Evolutionary conservation across 768 basidiomycete species (phyloP).

Genomic region (Thelephora aurantiotincta): DNA sequence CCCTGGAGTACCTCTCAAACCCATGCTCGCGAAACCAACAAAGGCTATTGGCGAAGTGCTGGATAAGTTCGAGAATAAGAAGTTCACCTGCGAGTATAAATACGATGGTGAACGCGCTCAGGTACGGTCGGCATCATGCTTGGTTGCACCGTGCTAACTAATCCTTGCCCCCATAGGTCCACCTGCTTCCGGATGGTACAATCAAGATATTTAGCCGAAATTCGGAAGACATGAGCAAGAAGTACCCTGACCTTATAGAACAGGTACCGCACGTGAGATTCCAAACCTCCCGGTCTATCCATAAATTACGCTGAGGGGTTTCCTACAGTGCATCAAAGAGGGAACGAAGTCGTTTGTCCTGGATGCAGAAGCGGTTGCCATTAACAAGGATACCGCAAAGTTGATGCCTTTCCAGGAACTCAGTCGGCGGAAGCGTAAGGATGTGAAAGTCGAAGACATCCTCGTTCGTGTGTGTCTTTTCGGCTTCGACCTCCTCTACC

Average conservation of each 20-base stretch:
- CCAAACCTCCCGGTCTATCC: not conserved
- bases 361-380: constrained; percentile 94
- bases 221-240: constrained; percentile 98
- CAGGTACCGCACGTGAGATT: constrained; percentile 67
- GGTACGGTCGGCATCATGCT: constrained; percentile 21
- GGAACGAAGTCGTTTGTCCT: constrained; percentile 82
- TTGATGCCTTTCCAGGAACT: constrained; percentile 98
- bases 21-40: constrained; percentile 98
- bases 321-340: constrained; percentile 66
- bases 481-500: constrained; percentile 90
- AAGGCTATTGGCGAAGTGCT: constrained; percentile 97
- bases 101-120: constrained; percentile 98
- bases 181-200: constrained; percentile 67
- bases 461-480: constrained; percentile 94
- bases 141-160: not conserved
- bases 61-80: constrained; percentile 89
- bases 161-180: constrained; percentile 40
- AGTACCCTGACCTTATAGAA: constrained; percentile 96
- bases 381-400: constrained; percentile 71
- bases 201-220: constrained; percentile 94
- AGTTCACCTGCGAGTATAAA: constrained; percentile 98
- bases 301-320: not conserved
- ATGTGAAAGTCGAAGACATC: constrained; percentile 95
- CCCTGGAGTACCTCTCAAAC: constrained; percentile 92
- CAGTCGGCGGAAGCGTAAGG: constrained; percentile 88